Percentiles rank a stretch among this genome's conserved stretches.
Conservation (phyloP, 2,329 filamentous ascomycete genomes). For the Nothophoma quercina region DNA sequence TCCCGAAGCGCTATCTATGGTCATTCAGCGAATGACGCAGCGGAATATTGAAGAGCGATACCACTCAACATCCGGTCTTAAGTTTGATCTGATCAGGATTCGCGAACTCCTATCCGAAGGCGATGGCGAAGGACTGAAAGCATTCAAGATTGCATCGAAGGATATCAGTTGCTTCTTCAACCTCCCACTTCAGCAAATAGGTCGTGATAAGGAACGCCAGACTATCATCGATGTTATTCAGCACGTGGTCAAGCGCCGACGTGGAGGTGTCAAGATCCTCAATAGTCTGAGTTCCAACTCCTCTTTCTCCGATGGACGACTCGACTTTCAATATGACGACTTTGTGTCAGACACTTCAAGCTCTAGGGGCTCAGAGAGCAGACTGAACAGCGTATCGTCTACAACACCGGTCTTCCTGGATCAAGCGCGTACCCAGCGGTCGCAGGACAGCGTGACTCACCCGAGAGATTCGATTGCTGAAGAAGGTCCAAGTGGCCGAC, state of each 20-base stretch:
- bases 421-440: constrained; percentile 34
- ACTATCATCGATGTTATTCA: constrained; percentile 76
- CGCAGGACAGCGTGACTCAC: constrained; percentile 38
- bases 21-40: constrained; percentile 91
- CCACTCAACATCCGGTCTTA: constrained; percentile 85
- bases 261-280: constrained; percentile 50
- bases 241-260: constrained; percentile 73
- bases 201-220: constrained; percentile 74
- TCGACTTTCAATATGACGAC: constrained; percentile 60
- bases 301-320: constrained; percentile 59
- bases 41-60: constrained; percentile 89
- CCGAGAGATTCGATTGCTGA: constrained; percentile 37
- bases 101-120: constrained; percentile 78
- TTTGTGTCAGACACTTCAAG: constrained; percentile 58
- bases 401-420: constrained; percentile 37
- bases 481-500: constrained; percentile 31
- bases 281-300: constrained; percentile 62
- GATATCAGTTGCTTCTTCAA: constrained; percentile 94
- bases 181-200: constrained; percentile 81
- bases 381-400: constrained; percentile 46
- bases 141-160: constrained; percentile 79
- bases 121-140: constrained; percentile 72
- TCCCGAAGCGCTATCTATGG: constrained; percentile 79
- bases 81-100: constrained; percentile 78
- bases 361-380: constrained; percentile 62